These are phyloP conservation scores for Vitis rupestris DNA, from an alignment of 164 flowering plant genomes.

Conservation along the genomic window DNA sequence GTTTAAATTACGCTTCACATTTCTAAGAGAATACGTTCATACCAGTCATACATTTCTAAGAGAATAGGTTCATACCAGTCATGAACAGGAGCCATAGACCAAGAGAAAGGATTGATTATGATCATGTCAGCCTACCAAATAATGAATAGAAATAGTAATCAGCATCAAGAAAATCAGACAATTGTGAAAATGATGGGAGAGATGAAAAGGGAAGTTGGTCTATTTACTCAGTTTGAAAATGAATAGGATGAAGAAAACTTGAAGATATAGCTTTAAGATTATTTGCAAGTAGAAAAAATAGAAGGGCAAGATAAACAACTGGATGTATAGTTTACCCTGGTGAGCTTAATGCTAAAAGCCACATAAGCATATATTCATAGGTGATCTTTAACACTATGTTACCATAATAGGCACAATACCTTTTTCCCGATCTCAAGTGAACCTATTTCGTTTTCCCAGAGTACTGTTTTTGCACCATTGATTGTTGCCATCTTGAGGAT, in stretches of 20 bases:
- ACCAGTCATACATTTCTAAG: slow-evolving; percentile 56
- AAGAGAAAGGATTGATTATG: slow-evolving; percentile 67
- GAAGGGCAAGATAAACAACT: background rate
- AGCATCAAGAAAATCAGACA: background rate
- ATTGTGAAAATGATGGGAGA: background rate
- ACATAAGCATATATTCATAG: no score
- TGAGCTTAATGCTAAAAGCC: no score
- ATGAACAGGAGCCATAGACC: slow-evolving; percentile 85
- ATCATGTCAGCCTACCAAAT: slow-evolving; percentile 71
- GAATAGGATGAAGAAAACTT: background rate
- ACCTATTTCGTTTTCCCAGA: slow-evolving; percentile 90
- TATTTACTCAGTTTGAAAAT: background rate
- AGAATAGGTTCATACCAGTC: slow-evolving; percentile 54
- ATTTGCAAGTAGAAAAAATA: background rate
- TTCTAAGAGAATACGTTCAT: slow-evolving; percentile 16
- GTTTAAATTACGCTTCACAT: background rate
- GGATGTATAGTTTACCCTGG: no score
- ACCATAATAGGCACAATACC: slow-evolving; percentile 32
- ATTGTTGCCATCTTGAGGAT: slow-evolving; percentile 77
- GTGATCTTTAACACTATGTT: background rate
- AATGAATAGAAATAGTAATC: slow-evolving; percentile 8
- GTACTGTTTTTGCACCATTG: slow-evolving; percentile 82
- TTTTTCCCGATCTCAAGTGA: slow-evolving; percentile 86
- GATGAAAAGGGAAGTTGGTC: background rate
- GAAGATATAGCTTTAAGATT: background rate